These are phyloP conservation scores for Epipyxis sp. DNA, from an alignment of 108 stramenopile species.

Conservation along the genomic window DNA sequence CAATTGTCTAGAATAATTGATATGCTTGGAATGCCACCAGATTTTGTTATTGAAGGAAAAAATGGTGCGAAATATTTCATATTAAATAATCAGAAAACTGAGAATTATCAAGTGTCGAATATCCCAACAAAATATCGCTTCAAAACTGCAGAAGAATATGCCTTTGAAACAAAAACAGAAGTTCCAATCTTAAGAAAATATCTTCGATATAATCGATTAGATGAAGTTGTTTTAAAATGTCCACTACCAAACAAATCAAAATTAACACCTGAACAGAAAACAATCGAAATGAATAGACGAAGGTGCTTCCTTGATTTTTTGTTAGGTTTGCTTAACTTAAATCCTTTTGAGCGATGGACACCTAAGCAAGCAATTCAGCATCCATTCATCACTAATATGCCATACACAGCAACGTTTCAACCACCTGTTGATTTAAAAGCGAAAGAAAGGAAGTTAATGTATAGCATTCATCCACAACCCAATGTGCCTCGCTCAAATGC, in stretches of 20 bases:
- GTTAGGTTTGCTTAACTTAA: conserved; percentile 38
- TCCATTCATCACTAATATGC: conserved; percentile 20
- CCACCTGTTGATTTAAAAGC: not conserved
- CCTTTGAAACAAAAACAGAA: conserved; percentile 46
- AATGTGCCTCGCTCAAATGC: too few relatives aligned
- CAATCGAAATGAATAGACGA: conserved; percentile 34
- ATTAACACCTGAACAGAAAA: conserved; percentile 30
- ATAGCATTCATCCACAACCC: conserved; percentile 1
- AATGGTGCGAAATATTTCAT: conserved; percentile 55
- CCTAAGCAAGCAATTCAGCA: conserved; percentile 43
- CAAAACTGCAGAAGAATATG: conserved; percentile 56
- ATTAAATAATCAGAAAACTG: too few relatives aligned
- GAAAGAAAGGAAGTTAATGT: conserved; percentile 6
- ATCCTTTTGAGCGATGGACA: conserved; percentile 52
- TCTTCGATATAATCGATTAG: conserved; percentile 32
- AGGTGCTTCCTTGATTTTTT: conserved; percentile 49
- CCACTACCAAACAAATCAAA: conserved; percentile 11
- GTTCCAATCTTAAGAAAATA: conserved; percentile 50
- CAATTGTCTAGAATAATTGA: conserved; percentile 86
- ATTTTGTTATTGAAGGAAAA: conserved; percentile 65
- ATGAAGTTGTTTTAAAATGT: conserved; percentile 30
- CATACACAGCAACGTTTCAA: not conserved
- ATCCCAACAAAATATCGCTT: conserved; percentile 36
- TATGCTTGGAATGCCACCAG: conserved; percentile 80
- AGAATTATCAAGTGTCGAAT: too few relatives aligned